These are phyloP conservation scores for Sesbania bispinosa DNA, from an alignment of 306 rosid species.

Conservation along the genomic window DNA sequence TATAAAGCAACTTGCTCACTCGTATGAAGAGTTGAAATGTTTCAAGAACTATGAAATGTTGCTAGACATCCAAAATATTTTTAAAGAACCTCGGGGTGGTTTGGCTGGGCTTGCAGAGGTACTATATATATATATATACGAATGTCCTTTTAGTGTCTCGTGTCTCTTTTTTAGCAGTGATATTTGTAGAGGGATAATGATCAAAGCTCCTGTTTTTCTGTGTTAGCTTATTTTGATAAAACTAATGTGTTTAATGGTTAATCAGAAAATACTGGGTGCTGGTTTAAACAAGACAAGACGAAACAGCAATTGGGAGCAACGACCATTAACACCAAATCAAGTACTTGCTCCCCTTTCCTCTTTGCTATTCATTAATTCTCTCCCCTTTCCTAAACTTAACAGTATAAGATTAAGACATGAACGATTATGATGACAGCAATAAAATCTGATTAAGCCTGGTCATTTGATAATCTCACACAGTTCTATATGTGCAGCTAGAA, in stretches of 20 bases:
- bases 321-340: conserved; percentile 82
- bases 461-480: conserved; percentile 5
- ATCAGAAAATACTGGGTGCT: conserved; percentile 86
- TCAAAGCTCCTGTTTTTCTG: conserved; percentile 2
- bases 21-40: conserved; percentile 72
- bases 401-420: not conserved
- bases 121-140: conserved; percentile 7
- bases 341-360: conserved; percentile 35
- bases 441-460: not conserved
- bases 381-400: not conserved
- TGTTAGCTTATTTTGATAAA: conserved; percentile 21
- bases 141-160: not conserved
- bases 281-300: conserved; percentile 89
- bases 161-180: not conserved
- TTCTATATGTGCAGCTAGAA: conserved; percentile 63
- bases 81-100: conserved; percentile 79
- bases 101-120: conserved; percentile 87
- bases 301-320: conserved; percentile 93
- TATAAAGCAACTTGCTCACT: conserved; percentile 72
- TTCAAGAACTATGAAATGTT: conserved; percentile 80
- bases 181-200: not conserved
- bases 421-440: not conserved
- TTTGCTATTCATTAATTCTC: not conserved
- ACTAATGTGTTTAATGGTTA: conserved; percentile 20
- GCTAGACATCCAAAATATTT: conserved; percentile 78